Evolutionary conservation across 169 alveolate species (phyloP).

Genomic region (Perkinsus marinus): DNA sequence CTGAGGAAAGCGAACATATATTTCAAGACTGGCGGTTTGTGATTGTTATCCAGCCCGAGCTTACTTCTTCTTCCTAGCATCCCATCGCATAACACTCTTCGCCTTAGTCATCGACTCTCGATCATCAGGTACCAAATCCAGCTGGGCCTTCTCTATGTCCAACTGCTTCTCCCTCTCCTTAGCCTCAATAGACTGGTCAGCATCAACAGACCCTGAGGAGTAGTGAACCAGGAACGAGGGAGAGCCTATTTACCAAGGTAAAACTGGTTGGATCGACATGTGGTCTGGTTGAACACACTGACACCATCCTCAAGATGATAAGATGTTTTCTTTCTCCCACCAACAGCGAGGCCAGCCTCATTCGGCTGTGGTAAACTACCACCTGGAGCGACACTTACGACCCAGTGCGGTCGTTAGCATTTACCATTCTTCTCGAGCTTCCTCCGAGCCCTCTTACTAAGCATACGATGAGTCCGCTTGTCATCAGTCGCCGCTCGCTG

Average conservation of each 20-base stretch:
- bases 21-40: no score
- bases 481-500: background rate
- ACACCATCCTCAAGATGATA: background rate
- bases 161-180: background rate
- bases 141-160: background rate
- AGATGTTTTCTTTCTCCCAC: background rate
- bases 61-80: slow-evolving; percentile 21
- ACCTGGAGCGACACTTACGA: background rate
- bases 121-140: background rate
- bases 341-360: no score
- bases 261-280: background rate
- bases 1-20: no score
- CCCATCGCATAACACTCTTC: slow-evolving; percentile 7
- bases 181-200: background rate
- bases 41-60: no score
- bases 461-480: background rate
- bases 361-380: background rate
- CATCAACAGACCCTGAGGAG: background rate
- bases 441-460: background rate
- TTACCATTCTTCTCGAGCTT: background rate
- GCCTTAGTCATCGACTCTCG: background rate
- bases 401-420: background rate
- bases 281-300: background rate
- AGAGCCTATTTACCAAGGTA: background rate
- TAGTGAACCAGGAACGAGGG: background rate